Evolutionary conservation across 257 asterid genomes (phyloP).

Genomic region (Salvia rosmarinus): DNA sequence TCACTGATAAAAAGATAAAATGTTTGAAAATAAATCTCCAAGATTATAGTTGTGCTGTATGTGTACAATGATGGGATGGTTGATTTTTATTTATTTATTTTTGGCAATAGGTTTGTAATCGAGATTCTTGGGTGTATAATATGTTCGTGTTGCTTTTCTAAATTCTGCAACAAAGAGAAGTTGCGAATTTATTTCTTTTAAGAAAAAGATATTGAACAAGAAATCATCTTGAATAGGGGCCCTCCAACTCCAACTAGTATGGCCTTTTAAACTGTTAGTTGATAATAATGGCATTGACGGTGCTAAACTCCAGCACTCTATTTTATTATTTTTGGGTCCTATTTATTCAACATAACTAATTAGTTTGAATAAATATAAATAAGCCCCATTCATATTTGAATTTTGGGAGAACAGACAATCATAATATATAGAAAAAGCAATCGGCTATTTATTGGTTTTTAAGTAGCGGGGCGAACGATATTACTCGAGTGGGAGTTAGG

Average conservation of each 20-base stretch:
- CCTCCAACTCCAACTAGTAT: background rate
- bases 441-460: slow-evolving; percentile 26
- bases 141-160: too few species aligned
- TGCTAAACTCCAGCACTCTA: background rate
- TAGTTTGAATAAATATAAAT: background rate
- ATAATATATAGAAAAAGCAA: slow-evolving; percentile 2
- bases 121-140: background rate
- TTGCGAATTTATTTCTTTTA: background rate
- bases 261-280: slow-evolving; percentile 9
- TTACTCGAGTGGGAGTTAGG: background rate
- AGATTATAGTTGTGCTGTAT: background rate
- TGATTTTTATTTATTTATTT: too few species aligned
- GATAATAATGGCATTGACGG: slow-evolving; percentile 27
- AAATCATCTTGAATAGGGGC: slow-evolving; percentile 11
- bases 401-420: background rate
- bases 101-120: background rate
- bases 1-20: too few species aligned
- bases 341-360: background rate
- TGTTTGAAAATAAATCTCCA: background rate
- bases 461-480: slow-evolving; percentile 7
- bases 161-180: background rate
- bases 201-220: background rate
- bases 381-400: background rate
- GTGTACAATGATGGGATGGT: background rate
- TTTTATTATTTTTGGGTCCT: background rate